Percentiles rank a stretch among this genome's conserved stretches.
Evolutionary conservation across 2,329 filamentous ascomycete species (phyloP).

Genomic region (Pyricularia sp.): DNA sequence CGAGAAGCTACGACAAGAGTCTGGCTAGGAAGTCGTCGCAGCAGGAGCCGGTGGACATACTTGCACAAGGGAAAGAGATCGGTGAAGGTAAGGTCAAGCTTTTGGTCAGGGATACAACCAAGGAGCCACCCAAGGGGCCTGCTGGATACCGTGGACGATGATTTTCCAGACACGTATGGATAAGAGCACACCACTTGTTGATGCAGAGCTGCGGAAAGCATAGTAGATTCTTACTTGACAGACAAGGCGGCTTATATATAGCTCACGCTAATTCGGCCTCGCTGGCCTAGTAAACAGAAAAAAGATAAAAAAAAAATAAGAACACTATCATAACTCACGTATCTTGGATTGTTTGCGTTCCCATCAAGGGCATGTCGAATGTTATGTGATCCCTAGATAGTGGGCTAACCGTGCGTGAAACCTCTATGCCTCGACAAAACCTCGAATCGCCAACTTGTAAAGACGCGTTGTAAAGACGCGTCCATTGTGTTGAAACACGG

Average conservation of each 20-base stretch:
- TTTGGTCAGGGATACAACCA: conserved; percentile 39
- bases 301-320: neutral
- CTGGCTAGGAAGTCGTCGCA: conserved; percentile 26
- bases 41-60: conserved; percentile 37
- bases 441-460: too few species aligned
- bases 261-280: neutral
- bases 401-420: too few species aligned
- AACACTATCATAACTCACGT: neutral
- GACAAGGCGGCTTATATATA: neutral
- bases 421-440: too few species aligned
- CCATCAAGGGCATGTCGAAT: neutral
- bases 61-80: conserved; percentile 54
- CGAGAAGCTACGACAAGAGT: conserved; percentile 53
- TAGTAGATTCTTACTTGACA: conserved; percentile 3
- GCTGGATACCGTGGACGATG: conserved; percentile 21
- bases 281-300: neutral
- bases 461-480: too few species aligned
- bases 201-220: conserved; percentile 4
- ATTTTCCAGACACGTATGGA: neutral
- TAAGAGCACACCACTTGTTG: neutral
- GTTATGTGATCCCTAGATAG: too few species aligned
- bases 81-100: conserved; percentile 54
- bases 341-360: neutral
- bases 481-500: too few species aligned
- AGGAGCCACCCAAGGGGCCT: conserved; percentile 42